A percentile compares a stretch with the other conserved stretches of the same genome.
phyloP scores from a whole-genome alignment of 2,329 filamentous ascomycete genomes.

The Dendrostoma leiphaemia region DNA sequence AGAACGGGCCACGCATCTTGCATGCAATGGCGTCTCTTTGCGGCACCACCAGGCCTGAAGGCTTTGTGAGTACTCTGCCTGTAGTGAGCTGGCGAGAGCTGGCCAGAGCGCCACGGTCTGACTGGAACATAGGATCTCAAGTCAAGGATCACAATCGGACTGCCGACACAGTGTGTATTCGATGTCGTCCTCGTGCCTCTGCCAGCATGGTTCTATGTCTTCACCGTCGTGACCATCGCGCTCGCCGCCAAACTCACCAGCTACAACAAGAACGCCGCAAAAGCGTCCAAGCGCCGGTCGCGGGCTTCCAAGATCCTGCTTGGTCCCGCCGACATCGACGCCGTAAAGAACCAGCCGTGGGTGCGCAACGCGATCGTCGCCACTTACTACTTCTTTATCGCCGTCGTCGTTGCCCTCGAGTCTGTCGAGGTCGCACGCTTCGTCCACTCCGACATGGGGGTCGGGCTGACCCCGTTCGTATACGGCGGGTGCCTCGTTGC shows the following conservation, averaged over 20 bases:
- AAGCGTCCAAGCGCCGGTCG: no score
- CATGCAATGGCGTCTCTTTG: background rate
- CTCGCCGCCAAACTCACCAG: constrained; percentile 17
- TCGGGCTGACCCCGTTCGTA: constrained; percentile 23
- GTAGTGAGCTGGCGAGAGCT: background rate
- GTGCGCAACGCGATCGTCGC: constrained; percentile 18
- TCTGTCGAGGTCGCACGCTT: constrained; percentile 24
- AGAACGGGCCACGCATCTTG: background rate
- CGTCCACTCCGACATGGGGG: constrained; percentile 18
- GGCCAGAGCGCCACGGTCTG: background rate
- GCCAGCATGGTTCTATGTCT: constrained; percentile 24
- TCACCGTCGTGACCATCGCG: constrained; percentile 10
- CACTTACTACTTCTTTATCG: constrained; percentile 25
- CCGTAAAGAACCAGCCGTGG: constrained; percentile 15
- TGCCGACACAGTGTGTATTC: constrained; percentile 28
- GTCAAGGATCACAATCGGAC: constrained; percentile 5
- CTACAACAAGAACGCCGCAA: no score
- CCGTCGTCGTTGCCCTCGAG: constrained; percentile 24
- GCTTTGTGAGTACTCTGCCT: background rate
- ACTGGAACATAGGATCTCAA: background rate
- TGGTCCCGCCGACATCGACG: background rate
- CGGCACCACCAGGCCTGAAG: background rate
- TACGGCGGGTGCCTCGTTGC: constrained; percentile 22
- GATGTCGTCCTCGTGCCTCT: constrained; percentile 25
- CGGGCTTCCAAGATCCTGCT: background rate